Conservation (phyloP, 164 flowering plant species). For the Magnolia officinalis region DNA sequence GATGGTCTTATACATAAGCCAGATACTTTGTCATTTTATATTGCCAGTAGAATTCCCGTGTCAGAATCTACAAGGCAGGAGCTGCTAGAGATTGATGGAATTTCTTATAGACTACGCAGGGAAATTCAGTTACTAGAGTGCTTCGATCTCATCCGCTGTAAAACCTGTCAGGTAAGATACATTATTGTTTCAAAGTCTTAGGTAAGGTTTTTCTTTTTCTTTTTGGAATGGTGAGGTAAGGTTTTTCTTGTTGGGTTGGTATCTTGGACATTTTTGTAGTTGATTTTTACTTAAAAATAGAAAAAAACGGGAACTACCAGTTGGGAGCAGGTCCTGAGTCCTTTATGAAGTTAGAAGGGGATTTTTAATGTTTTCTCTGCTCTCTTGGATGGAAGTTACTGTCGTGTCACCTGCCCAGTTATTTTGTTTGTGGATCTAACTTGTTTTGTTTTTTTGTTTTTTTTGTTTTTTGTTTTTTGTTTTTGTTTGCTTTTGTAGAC, state of each 20-base stretch:
- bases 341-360: background rate
- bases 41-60: conserved; percentile 87
- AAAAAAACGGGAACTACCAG: background rate
- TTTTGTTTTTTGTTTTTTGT: too few species aligned
- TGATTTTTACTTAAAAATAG: background rate
- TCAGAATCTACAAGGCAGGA: conserved; percentile 84
- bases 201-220: too few species aligned
- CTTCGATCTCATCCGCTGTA: conserved; percentile 75
- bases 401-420: background rate
- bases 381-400: background rate
- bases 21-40: conserved; percentile 68
- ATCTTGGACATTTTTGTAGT: background rate
- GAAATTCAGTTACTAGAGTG: conserved; percentile 83
- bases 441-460: background rate
- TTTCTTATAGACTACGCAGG: conserved; percentile 74
- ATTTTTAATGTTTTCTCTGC: background rate
- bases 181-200: background rate
- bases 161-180: conserved; percentile 63
- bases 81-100: conserved; percentile 84
- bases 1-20: conserved; percentile 70
- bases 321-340: background rate
- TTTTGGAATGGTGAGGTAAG: background rate
- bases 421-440: background rate
- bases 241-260: background rate
- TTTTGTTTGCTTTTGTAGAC: conserved; percentile 36